A percentile compares a stretch with the other conserved stretches of the same genome.
Conservation (phyloP, 2,329 filamentous ascomycete genomes). For the Sporothrix brasiliensis region DNA sequence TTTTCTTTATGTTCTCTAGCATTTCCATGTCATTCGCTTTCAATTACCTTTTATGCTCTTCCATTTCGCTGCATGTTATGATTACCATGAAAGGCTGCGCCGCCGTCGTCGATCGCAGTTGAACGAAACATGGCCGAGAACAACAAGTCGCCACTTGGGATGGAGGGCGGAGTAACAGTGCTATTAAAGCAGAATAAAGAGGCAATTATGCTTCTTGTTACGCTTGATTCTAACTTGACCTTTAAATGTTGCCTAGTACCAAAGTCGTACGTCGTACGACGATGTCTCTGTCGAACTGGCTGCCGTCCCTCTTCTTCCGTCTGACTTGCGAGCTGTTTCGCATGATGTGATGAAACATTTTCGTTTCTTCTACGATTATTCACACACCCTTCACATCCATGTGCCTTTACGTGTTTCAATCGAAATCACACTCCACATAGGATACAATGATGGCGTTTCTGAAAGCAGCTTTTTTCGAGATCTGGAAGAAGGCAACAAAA, state of each 20-base stretch:
- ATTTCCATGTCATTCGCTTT: background rate
- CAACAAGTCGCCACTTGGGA: too few species aligned
- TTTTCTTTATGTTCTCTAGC: background rate
- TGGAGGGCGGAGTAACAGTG: too few species aligned
- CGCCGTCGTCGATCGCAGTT: background rate
- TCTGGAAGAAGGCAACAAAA: conserved; percentile 11
- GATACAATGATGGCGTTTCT: background rate
- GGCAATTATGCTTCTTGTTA: too few species aligned
- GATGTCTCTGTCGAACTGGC: background rate
- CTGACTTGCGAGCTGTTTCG: background rate
- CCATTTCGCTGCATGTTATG: background rate
- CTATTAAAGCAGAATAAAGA: too few species aligned
- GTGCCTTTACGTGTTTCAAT: background rate
- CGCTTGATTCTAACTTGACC: too few species aligned
- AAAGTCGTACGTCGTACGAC: too few species aligned
- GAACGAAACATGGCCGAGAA: background rate
- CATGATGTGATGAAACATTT: conserved; percentile 12
- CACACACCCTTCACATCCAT: too few species aligned
- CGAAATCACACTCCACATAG: too few species aligned
- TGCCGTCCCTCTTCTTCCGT: background rate
- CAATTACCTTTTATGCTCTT: background rate
- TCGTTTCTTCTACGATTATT: background rate
- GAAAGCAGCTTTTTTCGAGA: background rate
- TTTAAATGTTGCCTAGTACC: too few species aligned
- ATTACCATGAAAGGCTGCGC: background rate